Base-by-base conservation (phyloP, 495 filamentous ascomycete genomes). In the Cladorrhinum samala region DNA sequence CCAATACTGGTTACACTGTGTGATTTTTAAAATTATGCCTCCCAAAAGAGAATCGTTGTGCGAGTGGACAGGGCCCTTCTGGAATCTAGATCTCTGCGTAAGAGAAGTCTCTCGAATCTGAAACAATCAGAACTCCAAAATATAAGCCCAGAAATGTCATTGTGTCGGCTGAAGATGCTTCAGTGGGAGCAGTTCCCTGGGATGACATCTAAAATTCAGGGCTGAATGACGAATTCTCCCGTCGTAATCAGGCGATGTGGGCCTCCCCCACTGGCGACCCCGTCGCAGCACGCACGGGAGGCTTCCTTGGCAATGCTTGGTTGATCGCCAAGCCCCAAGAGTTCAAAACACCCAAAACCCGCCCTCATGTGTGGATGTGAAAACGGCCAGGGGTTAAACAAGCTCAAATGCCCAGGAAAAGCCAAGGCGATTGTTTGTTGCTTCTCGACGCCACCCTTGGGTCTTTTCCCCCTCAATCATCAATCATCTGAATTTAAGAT, bases 261-360 rank as follows among this genome's bases (percentile, higher is more conserved):
- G 11, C 27, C 27, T 33, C 11, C 27, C 27, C 27, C 27, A 33
- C 27, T 33, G 27, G 5, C n/a, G n/a, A 11, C 27, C 27, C 27
- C 27, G 27, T 33, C 27, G n/a, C n/a, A 33, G 27, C 27, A 33
- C 27, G 27, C 11, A 6, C 11, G 5, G 46, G 46, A 13, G 6
- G 25, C 33, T 46, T 30, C 14, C 51, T 47, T 53, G 51, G 43
- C 51, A 43, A 53, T 46, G 51, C 51, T 53, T 53, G 51, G 45
- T 47, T 39, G 14, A 2, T 37, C 21, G 51, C 51, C 43, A 53
- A 53, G 43, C 44, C 0, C 18, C 6, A 24, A 33, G 39, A 14
- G 5, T 41, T 18, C 39, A n/a, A n/a, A 14, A 18, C 39, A 18
- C 4, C 47, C 33, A 38, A 27, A 54, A 54, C 46, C 47, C 51